Conservation (phyloP, 768 basidiomycete genomes). For the Amanita jacksonii region DNA sequence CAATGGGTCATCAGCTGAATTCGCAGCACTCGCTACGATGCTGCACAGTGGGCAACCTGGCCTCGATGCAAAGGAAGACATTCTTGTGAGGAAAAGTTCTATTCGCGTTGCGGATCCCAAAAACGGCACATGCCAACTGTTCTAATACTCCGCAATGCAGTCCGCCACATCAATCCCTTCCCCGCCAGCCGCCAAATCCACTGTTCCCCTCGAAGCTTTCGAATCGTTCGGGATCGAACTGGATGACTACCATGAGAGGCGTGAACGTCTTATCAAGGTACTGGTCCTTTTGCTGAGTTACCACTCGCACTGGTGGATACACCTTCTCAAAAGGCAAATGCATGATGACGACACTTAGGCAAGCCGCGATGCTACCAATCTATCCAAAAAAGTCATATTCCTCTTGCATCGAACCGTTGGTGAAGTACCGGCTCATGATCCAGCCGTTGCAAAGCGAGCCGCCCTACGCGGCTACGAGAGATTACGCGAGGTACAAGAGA, state of each 20-base stretch:
- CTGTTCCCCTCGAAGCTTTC: slow-evolving; percentile 32
- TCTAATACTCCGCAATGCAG: background rate
- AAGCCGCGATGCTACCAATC: slow-evolving; percentile 81
- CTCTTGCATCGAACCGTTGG: slow-evolving; percentile 66
- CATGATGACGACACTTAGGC: slow-evolving; percentile 30
- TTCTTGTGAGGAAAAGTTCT: slow-evolving; percentile 25
- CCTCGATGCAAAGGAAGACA: slow-evolving; percentile 39
- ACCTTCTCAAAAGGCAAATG: background rate
- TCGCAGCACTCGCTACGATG: slow-evolving; percentile 50
- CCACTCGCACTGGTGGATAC: background rate
- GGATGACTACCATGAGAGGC: slow-evolving; percentile 77
- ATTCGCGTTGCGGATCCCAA: background rate
- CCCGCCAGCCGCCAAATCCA: too few relatives aligned
- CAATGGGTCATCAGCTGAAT: slow-evolving; percentile 33
- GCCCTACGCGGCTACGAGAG: slow-evolving; percentile 46
- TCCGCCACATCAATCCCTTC: background rate
- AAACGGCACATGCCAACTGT: background rate
- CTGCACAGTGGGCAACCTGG: slow-evolving; percentile 72
- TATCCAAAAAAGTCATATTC: slow-evolving; percentile 92
- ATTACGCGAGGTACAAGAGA: slow-evolving; percentile 51
- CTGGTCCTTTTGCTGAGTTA: background rate
- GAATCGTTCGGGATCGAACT: slow-evolving; percentile 58
- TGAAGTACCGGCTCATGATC: slow-evolving; percentile 20
- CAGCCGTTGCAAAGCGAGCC: slow-evolving; percentile 31
- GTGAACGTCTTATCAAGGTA: slow-evolving; percentile 90